phyloP scores from a whole-genome alignment of 2,329 filamentous ascomycete genomes.

The Xylaria sp. region DNA sequence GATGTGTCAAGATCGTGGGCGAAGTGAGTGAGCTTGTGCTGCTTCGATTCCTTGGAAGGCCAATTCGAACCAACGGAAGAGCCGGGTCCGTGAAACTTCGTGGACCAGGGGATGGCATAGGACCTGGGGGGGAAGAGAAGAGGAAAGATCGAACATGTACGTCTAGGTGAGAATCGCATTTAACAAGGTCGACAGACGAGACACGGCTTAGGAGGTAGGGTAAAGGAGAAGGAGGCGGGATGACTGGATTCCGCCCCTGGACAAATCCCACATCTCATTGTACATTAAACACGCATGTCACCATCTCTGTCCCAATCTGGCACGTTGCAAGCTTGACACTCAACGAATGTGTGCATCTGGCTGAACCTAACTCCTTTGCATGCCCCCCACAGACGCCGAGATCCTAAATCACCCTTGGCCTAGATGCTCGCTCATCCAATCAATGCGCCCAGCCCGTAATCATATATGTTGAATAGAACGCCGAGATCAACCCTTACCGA shows the following conservation, averaged over 20 bases:
- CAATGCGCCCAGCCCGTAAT: constrained; percentile 3
- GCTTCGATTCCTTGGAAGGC: not conserved
- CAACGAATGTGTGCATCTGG: not conserved
- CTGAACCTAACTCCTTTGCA: constrained; percentile 13
- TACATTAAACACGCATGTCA: constrained; percentile 15
- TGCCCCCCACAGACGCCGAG: not conserved
- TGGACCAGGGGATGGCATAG: not conserved
- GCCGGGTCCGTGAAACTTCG: not conserved
- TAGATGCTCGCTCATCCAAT: constrained; percentile 5
- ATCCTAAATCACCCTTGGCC: not conserved
- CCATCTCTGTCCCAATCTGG: constrained; percentile 4
- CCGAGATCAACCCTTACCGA: constrained; percentile 1
- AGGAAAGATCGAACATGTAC: not conserved
- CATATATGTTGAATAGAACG: not conserved
- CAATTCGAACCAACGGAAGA: not conserved
- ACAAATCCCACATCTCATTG: constrained; percentile 4
- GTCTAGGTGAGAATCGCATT: not conserved
- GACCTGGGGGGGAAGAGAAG: not conserved
- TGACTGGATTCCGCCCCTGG: constrained; percentile 1
- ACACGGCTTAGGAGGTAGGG: not conserved
- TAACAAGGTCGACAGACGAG: not conserved
- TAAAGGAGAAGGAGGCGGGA: not conserved
- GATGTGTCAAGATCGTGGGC: not conserved
- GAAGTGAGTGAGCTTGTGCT: not conserved
- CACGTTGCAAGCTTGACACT: constrained; percentile 3